Percentiles rank a stretch among this genome's conserved stretches.
phyloP scores from a whole-genome alignment of 768 basidiomycete genomes.

The Lactarius trivialis region DNA sequence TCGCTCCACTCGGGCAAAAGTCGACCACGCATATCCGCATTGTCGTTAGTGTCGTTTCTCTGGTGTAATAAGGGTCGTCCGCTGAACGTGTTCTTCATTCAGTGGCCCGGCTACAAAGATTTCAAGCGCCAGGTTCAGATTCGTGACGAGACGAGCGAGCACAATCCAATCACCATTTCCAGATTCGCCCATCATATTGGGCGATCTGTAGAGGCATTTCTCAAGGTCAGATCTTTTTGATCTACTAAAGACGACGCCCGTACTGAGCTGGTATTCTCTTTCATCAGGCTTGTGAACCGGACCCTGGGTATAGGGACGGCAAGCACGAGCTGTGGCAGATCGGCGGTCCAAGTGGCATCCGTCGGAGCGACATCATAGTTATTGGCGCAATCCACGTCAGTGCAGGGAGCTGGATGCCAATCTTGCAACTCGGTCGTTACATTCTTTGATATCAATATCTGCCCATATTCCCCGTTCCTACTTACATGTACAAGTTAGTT shows the following conservation, averaged over 20 bases:
- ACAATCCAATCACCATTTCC: background rate
- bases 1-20: background rate
- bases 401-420: constrained; percentile 13
- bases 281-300: background rate
- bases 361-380: background rate
- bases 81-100: background rate
- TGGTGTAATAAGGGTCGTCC: background rate
- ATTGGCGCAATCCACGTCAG: constrained; percentile 11
- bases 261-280: background rate
- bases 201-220: constrained; percentile 7
- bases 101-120: constrained; percentile 15
- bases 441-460: background rate
- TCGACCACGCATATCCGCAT: constrained; percentile 11
- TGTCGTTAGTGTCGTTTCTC: background rate
- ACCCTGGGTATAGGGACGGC: background rate
- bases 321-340: background rate
- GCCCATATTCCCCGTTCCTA: too few relatives aligned
- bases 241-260: too few relatives aligned
- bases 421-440: constrained; percentile 9
- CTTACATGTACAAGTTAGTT: background rate
- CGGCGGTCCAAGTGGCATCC: background rate
- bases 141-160: constrained; percentile 1
- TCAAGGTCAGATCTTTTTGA: background rate
- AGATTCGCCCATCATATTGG: constrained; percentile 6
- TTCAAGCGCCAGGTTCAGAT: constrained; percentile 12